Evolutionary conservation across 2,329 filamentous ascomycete species (phyloP).

Genomic region (Botryosphaeria dothidea): DNA sequence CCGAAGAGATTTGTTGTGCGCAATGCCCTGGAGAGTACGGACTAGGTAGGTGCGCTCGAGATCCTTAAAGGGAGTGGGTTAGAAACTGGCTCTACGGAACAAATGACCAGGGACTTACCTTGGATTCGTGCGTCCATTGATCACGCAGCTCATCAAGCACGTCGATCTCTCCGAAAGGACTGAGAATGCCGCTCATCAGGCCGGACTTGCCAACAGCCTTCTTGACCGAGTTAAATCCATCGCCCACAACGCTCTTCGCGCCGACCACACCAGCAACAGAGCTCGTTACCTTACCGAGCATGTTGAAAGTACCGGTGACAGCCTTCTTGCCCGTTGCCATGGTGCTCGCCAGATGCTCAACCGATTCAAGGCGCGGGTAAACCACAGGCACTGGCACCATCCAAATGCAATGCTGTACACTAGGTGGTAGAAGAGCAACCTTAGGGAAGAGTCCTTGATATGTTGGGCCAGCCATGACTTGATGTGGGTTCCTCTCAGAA

Average conservation of each 20-base stretch:
- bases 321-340: conserved; percentile 95
- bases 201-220: conserved; percentile 94
- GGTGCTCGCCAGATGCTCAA: conserved; percentile 88
- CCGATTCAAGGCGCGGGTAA: conserved; percentile 87
- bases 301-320: conserved; percentile 93
- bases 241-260: conserved; percentile 87
- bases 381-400: conserved; percentile 90
- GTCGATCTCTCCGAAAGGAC: conserved; percentile 94
- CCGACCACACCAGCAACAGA: conserved; percentile 94
- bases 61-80: conserved; percentile 58
- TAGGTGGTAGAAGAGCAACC: conserved; percentile 83
- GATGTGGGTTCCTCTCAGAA: conserved; percentile 84
- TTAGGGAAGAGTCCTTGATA: conserved; percentile 98
- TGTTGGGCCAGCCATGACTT: conserved; percentile 93
- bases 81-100: not conserved
- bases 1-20: conserved; percentile 90
- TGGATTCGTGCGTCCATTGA: conserved; percentile 97
- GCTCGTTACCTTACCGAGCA: conserved; percentile 91
- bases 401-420: conserved; percentile 95
- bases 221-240: conserved; percentile 93
- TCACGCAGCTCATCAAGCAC: conserved; percentile 92
- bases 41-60: conserved; percentile 96
- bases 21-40: conserved; percentile 89
- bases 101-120: conserved; percentile 51
- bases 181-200: conserved; percentile 92